Conservation (phyloP, 495 filamentous ascomycete genomes). For the Parathielavia hyrcaniae region DNA sequence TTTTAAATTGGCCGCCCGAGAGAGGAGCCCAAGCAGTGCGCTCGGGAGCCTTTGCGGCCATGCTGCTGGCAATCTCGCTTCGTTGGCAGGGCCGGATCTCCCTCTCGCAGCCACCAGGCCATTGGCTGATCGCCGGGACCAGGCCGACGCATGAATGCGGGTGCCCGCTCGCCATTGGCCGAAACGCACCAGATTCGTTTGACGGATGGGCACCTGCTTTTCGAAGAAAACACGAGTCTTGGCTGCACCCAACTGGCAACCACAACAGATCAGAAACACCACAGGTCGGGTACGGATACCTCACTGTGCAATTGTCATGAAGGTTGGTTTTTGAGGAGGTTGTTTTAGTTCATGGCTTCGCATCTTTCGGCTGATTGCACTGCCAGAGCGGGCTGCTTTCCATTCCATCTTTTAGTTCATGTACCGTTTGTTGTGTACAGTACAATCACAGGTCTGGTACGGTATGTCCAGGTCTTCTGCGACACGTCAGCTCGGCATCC, state of each 20-base stretch:
- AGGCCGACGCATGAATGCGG: constrained; percentile 14
- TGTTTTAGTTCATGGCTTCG: too few relatives aligned
- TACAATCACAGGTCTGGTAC: too few relatives aligned
- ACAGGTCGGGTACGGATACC: too few relatives aligned
- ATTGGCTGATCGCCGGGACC: constrained; percentile 24
- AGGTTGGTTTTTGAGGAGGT: too few relatives aligned
- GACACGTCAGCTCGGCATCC: too few relatives aligned
- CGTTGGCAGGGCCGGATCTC: constrained; percentile 14
- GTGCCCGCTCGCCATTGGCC: constrained; percentile 17
- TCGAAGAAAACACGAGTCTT: constrained; percentile 17
- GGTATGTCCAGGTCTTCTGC: too few relatives aligned
- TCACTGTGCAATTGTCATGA: too few relatives aligned
- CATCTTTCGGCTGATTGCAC: too few relatives aligned
- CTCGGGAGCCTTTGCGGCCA: constrained; percentile 14
- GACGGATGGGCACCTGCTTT: constrained; percentile 4
- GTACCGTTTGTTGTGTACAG: too few relatives aligned
- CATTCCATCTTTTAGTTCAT: too few relatives aligned
- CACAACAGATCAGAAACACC: too few relatives aligned
- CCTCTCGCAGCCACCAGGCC: constrained; percentile 2
- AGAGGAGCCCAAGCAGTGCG: constrained; percentile 7
- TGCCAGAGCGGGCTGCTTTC: too few relatives aligned
- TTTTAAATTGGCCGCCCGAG: constrained; percentile 19
- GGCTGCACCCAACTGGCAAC: neutral
- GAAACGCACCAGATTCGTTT: neutral
- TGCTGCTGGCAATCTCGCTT: constrained; percentile 27